Base-by-base conservation (phyloP, 805 yeast genomes). In the Komagataella phaffii region DNA sequence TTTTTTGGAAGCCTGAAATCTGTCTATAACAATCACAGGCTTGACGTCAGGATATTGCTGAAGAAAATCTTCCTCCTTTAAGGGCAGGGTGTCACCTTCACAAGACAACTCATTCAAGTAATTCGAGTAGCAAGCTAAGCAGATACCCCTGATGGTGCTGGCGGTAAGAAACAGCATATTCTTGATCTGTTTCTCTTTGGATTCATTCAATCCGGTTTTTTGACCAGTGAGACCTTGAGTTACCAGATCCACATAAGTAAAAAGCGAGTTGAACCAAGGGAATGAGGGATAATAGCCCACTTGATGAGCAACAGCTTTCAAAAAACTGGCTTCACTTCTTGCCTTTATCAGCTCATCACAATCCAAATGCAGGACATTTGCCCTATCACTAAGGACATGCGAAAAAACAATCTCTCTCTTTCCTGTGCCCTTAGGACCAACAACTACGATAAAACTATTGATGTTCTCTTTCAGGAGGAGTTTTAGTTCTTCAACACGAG, bases 341-440 rank as follows among this genome's bases (percentile, higher is more conserved):
- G 93, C 72, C 61, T 86, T 87, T 18, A 78, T 74, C 51, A 93
- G 67, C 45, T 71, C 71, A 52, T 85, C 95, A 70, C 97, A 91
- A 65, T 91, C 95, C 47, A 93, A 64, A 53, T 79, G 74, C 45
- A 89, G 70, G 3, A 83, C 76, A 54, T 83, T 82, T 1, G 73
- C 71, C 50, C 89, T 77, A 24, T 73, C 79, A 49, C 72, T 68
- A 47, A 88, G 70, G 1, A 85, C 81, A 59, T 83, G 80, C 47
- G 80, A 80, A 61, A 83, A 67, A 3, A 91, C 89, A 54, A 88
- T 68, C 54, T 82, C 91, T 54, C 81, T 77, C 59, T 93, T 91
- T 19, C 98, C 99, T n/a, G 95, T 81, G 4, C 99, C 99, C 56
- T 88, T 76, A 4, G 99, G 98, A 10, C 99, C 99, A 55, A 83